phyloP scores from a whole-genome alignment of 176 grass and related monocot genomes.

The Oryza longistaminata region DNA sequence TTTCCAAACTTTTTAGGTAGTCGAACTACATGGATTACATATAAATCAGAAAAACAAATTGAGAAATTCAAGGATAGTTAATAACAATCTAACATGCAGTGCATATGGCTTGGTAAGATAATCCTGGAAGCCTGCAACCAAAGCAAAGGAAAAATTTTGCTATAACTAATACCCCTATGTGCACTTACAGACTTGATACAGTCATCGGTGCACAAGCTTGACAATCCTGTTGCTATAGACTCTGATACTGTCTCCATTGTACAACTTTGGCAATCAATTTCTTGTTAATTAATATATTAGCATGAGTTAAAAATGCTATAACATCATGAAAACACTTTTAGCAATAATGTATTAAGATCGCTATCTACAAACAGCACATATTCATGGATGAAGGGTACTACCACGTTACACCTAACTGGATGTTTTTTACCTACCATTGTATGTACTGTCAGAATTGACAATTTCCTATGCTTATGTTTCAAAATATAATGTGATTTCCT shows the following conservation, averaged over 20 bases:
- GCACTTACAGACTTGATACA: not conserved
- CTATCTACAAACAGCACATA: not conserved
- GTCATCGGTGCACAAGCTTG: not conserved
- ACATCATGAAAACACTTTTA: not conserved
- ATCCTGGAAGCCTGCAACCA: not conserved
- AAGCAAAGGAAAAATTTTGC: slow-evolving; percentile 2
- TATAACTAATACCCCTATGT: not conserved
- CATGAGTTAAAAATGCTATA: not conserved
- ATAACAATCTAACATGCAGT: slow-evolving; percentile 1
- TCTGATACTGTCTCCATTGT: not conserved
- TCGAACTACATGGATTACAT: slow-evolving; percentile 70
- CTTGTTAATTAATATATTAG: not conserved
- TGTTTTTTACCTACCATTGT: not conserved
- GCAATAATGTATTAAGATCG: not conserved
- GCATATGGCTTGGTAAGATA: slow-evolving; percentile 26
- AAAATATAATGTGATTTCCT: slow-evolving; percentile 16
- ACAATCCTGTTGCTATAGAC: not conserved
- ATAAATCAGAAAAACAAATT: slow-evolving; percentile 30
- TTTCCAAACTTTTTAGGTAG: slow-evolving; percentile 98
- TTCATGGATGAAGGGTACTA: not conserved
- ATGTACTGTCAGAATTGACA: not conserved
- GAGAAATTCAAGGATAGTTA: slow-evolving; percentile 7
- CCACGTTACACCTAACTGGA: not conserved
- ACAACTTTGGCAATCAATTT: not conserved
- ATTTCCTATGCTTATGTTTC: not conserved